Evolutionary conservation across 768 basidiomycete genomes (phyloP).

Genomic region (Glaciozyma antarctica): DNA sequence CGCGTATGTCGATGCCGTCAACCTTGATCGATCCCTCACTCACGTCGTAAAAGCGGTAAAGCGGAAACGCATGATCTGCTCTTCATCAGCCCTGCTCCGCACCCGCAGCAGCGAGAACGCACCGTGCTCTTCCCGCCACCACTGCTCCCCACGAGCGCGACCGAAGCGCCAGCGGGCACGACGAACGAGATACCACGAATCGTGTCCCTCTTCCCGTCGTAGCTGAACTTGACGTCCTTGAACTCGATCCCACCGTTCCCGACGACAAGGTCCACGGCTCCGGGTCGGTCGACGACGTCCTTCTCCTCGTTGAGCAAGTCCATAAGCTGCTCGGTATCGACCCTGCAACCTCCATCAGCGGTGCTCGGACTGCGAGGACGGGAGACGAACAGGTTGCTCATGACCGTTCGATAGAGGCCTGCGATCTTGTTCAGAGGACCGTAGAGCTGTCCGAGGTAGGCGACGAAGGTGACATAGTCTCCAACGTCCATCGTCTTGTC

Average conservation of each 20-base stretch:
- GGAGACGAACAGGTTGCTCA: conserved; percentile 8
- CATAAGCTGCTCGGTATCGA: conserved; percentile 57
- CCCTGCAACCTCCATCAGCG: conserved; percentile 71
- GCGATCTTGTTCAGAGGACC: conserved; percentile 21
- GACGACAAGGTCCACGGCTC: conserved; percentile 54
- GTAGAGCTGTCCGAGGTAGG: conserved; percentile 49
- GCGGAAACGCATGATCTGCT: conserved; percentile 46
- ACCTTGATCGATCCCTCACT: conserved; percentile 48
- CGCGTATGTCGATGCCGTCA: conserved; percentile 77
- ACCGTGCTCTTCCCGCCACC: conserved; percentile 70
- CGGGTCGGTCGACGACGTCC: conserved; percentile 71
- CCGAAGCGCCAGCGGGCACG: conserved; percentile 73
- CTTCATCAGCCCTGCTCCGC: not conserved
- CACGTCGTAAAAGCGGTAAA: conserved; percentile 89
- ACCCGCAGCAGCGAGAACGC: not conserved
- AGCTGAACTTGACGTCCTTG: conserved; percentile 78
- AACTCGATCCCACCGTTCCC: conserved; percentile 76
- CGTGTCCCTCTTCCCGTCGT: conserved; percentile 47
- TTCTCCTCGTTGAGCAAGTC: conserved; percentile 69
- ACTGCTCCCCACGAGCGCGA: conserved; percentile 79
- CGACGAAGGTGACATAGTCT: conserved; percentile 51
- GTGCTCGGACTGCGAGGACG: conserved; percentile 49
- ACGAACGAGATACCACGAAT: conserved; percentile 75
- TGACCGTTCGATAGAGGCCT: conserved; percentile 11
- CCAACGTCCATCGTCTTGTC: conserved; percentile 40